Conservation (phyloP, 345 rosid species). For the Iberis pinnata region DNA sequence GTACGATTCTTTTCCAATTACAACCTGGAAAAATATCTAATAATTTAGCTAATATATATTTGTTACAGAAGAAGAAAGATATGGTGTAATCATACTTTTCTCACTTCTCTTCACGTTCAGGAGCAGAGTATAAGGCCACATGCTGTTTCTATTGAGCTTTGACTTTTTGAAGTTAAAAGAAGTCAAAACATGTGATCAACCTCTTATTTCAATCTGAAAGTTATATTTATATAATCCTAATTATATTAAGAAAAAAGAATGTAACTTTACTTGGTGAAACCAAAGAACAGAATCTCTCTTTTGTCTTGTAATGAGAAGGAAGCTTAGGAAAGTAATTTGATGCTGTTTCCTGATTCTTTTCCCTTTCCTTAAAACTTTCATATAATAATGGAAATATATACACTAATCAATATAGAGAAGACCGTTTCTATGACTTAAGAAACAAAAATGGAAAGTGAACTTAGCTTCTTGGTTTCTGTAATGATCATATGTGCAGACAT, state of each 20-base stretch:
- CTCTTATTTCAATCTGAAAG: conserved; percentile 18
- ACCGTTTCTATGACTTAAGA: conserved; percentile 1
- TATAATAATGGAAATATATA: conserved; percentile 18
- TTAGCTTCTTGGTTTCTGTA: conserved; percentile 30
- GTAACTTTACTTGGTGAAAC: conserved; percentile 18
- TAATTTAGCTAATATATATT: conserved; percentile 6
- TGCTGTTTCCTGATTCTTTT: conserved; percentile 19
- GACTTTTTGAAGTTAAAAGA: conserved; percentile 11
- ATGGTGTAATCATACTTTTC: conserved; percentile 11
- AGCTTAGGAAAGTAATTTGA: conserved; percentile 29
- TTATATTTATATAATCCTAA: neutral
- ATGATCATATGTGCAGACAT: conserved; percentile 36
- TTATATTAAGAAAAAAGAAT: conserved; percentile 6
- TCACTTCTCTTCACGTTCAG: conserved; percentile 35
- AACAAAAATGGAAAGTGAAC: conserved; percentile 24
- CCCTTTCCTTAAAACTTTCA: conserved; percentile 16
- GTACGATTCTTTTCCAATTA: conserved; percentile 16
- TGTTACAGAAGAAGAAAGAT: conserved; percentile 20
- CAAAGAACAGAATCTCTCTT: conserved; percentile 28
- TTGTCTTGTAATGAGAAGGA: conserved; percentile 15
- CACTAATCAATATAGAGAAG: neutral
- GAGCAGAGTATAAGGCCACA: conserved; percentile 26
- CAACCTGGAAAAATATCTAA: conserved; percentile 11
- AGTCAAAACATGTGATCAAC: conserved; percentile 30
- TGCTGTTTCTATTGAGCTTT: conserved; percentile 23